Evolutionary conservation across 192 early-diverging fungal genomes (phyloP).

Genomic region (Coemansia sp.): DNA sequence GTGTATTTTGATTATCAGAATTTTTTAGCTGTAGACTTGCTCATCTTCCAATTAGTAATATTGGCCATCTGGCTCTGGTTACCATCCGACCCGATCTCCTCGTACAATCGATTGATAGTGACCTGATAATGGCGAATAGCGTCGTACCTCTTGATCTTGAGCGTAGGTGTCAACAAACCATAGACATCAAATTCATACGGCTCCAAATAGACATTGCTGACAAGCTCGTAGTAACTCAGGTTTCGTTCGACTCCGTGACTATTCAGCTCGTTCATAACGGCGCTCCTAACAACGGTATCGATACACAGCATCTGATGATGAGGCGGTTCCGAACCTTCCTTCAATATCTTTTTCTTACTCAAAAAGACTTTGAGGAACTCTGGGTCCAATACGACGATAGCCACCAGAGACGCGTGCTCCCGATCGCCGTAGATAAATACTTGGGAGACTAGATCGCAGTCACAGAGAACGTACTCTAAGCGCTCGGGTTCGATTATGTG

Average conservation of each 20-base stretch:
- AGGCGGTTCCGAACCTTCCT: slow-evolving; percentile 44
- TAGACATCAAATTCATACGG: slow-evolving; percentile 73
- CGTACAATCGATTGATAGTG: slow-evolving; percentile 63
- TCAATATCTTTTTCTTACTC: slow-evolving; percentile 54
- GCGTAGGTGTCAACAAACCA: slow-evolving; percentile 78
- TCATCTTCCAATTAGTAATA: slow-evolving; percentile 44
- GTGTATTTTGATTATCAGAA: neutral
- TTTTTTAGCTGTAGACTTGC: slow-evolving; percentile 25
- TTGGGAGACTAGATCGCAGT: slow-evolving; percentile 67
- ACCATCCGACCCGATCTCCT: slow-evolving; percentile 51
- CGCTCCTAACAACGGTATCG: slow-evolving; percentile 59
- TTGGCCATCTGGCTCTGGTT: slow-evolving; percentile 50
- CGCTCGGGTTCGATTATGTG: slow-evolving; percentile 95
- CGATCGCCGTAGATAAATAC: slow-evolving; percentile 80
- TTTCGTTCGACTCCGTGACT: slow-evolving; percentile 62
- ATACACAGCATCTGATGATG: slow-evolving; percentile 65
- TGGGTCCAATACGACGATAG: slow-evolving; percentile 73
- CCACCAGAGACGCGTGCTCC: slow-evolving; percentile 69
- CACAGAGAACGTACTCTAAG: slow-evolving; percentile 90
- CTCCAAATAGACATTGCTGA: slow-evolving; percentile 70
- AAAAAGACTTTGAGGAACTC: slow-evolving; percentile 59
- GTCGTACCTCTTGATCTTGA: slow-evolving; percentile 63
- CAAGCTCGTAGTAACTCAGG: slow-evolving; percentile 69
- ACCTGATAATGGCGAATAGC: slow-evolving; percentile 56
- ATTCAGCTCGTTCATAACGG: slow-evolving; percentile 61